Evolutionary conservation across 208 protist genomes (phyloP), one percentile per base, ranked within the genome.

Genomic region (Leishmania tarentolae): DNA sequence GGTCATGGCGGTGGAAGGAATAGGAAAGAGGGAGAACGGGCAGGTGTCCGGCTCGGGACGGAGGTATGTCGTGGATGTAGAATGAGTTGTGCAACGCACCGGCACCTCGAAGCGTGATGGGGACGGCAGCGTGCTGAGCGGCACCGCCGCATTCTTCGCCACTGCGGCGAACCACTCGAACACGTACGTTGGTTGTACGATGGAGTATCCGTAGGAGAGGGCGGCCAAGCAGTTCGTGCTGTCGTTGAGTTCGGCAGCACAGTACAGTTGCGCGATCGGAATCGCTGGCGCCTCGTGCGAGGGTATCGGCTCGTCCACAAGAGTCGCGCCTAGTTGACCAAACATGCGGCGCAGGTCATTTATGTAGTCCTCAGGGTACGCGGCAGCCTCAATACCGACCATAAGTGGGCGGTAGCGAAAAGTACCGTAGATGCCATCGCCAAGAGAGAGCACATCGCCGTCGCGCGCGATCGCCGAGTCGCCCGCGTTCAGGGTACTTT

Each of bases 161-260:
- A 96, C 79, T 6, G 89, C 86, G 2, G 89, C 90, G 74, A 94
- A 95, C 92, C 91, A 96, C 88, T 96, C 91, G 47, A 94, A 85
- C 9, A 96, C 86, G 79, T 96, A 97, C 31, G 83, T 87, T 15
- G 91, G 87, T 66, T 89, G 85, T 57, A 96, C 92, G 9, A 96
- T 73, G 11, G 92, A 91, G 85, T 93, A 95, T 66, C 91, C 92
- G 56, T 78, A 83, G 71, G 91, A 89, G 37, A 97, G 81, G 42
- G 94, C 92, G 31, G 88, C 70, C 37, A 97, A 79, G 82, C 91
- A 91, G 75, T 65, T 77, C 11, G 79, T 68, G 61, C 85, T 91
- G 84, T 97, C 91, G 66, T 80, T 86, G n/a, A 97, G 71, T 47
- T 86, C 79, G 37, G 91, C 85, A 5, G 82, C 82, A 37, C 90